A percentile compares a stretch with the other conserved stretches of the same genome.
Conservation (phyloP, 2,329 filamentous ascomycete species). For the Xylariaceae sp. region DNA sequence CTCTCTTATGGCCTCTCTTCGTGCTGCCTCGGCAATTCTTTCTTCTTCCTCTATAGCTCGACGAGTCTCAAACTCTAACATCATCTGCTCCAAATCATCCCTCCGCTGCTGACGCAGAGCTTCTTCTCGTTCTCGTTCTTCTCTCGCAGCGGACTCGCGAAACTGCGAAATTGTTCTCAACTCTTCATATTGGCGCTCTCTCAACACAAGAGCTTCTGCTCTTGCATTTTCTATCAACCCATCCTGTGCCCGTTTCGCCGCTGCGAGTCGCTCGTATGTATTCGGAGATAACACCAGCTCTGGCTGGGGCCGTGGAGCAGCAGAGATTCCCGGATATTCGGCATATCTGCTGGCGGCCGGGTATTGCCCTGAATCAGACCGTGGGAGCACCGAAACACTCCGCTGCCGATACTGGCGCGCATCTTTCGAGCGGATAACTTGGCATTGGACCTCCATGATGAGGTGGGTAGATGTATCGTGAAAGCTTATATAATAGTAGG, state of each 20-base stretch:
- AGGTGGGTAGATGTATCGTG: neutral
- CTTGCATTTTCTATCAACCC: neutral
- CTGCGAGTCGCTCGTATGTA: constrained; percentile 10
- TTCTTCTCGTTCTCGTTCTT: constrained; percentile 16
- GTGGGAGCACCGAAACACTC: constrained; percentile 16
- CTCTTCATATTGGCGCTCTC: constrained; percentile 13
- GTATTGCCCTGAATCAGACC: neutral
- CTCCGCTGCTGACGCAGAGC: constrained; percentile 2
- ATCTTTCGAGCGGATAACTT: constrained; percentile 14
- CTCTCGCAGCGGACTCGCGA: constrained; percentile 8
- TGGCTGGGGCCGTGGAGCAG: neutral
- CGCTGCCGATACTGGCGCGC: constrained; percentile 15
- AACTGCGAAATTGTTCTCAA: constrained; percentile 2
- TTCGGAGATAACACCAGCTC: constrained; percentile 2
- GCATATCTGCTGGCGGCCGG: constrained; percentile 2
- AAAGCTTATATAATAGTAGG: constrained; percentile 1
- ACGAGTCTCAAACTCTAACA: constrained; percentile 10
- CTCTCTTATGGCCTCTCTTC: constrained; percentile 9
- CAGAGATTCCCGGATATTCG: neutral
- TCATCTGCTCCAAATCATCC: constrained; percentile 1
- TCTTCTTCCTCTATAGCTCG: constrained; percentile 11
- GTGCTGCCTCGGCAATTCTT: constrained; percentile 6
- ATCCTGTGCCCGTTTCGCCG: constrained; percentile 10
- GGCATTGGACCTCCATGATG: constrained; percentile 7
- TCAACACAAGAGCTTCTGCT: constrained; percentile 12